A percentile compares a stretch with the other conserved stretches of the same genome.
Evolutionary conservation across 1,139 yeast species (phyloP).

Genomic region (Fermentozyma sake): DNA sequence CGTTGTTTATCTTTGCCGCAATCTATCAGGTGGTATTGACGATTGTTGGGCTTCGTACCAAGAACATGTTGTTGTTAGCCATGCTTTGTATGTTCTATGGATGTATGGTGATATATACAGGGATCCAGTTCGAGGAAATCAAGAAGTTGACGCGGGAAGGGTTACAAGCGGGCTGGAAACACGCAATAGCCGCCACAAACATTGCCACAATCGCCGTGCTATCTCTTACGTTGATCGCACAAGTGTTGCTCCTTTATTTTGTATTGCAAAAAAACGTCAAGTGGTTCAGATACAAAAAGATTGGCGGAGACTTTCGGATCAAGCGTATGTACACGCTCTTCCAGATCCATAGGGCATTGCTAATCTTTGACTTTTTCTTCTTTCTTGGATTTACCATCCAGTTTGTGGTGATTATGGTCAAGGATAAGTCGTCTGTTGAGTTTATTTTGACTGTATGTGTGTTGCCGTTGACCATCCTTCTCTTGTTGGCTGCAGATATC

Average conservation of each 20-base stretch:
- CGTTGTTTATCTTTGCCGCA: slow-evolving; percentile 24
- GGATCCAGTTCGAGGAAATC: slow-evolving; percentile 47
- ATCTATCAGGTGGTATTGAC: slow-evolving; percentile 31
- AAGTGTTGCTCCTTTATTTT: slow-evolving; percentile 27
- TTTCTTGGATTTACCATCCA: slow-evolving; percentile 53
- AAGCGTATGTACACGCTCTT: slow-evolving; percentile 37
- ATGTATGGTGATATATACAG: slow-evolving; percentile 49
- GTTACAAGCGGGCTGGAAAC: slow-evolving; percentile 21
- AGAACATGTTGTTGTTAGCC: slow-evolving; percentile 39
- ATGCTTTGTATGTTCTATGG: slow-evolving; percentile 42
- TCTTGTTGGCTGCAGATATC: slow-evolving; percentile 34
- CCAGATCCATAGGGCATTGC: slow-evolving; percentile 39
- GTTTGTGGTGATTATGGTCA: slow-evolving; percentile 45
- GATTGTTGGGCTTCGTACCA: slow-evolving; percentile 36
- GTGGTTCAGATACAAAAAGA: slow-evolving; percentile 48
- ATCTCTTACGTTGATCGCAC: slow-evolving; percentile 34
- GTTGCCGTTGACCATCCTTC: slow-evolving; percentile 42
- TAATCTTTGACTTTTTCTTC: slow-evolving; percentile 47
- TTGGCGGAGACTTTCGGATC: slow-evolving; percentile 46
- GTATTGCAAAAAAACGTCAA: slow-evolving; percentile 40
- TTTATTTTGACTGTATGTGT: slow-evolving; percentile 48
- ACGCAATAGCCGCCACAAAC: slow-evolving; percentile 32
- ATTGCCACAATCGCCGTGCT: slow-evolving; percentile 45
- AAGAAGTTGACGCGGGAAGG: slow-evolving; percentile 17
- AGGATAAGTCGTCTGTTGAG: slow-evolving; percentile 37